These are phyloP conservation scores for Dothideomycetes sp. DNA, from an alignment of 2,329 filamentous ascomycete species.

Conservation along the genomic window DNA sequence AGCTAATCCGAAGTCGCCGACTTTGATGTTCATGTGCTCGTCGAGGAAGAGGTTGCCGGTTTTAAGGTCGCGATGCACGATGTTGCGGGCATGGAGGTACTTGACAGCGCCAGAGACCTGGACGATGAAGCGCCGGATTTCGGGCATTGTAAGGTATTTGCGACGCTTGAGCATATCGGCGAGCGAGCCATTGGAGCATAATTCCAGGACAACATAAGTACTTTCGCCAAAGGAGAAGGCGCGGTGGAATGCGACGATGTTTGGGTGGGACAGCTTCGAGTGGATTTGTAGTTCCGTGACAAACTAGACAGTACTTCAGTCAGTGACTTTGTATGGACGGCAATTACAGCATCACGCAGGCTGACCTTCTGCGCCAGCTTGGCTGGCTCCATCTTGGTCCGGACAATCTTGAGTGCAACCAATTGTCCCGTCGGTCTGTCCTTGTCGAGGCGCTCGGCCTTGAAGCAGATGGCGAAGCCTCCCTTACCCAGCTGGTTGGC, in stretches of 20 bases:
- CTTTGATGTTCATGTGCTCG: slow-evolving; percentile 90
- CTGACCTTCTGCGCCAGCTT: slow-evolving; percentile 76
- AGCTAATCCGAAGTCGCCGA: slow-evolving; percentile 92
- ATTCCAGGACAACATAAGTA: slow-evolving; percentile 87
- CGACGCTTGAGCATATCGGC: slow-evolving; percentile 96
- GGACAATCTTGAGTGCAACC: slow-evolving; percentile 73
- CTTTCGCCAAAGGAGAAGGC: slow-evolving; percentile 83
- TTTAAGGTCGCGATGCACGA: slow-evolving; percentile 93
- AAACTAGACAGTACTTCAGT: slow-evolving; percentile 37
- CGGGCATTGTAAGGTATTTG: slow-evolving; percentile 81
- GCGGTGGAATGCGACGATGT: slow-evolving; percentile 90
- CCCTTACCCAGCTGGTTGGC: slow-evolving; percentile 68
- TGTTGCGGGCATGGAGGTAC: slow-evolving; percentile 90
- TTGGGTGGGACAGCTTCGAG: slow-evolving; percentile 91
- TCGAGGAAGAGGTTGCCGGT: slow-evolving; percentile 98
- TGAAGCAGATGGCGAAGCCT: slow-evolving; percentile 73
- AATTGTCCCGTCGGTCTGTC: slow-evolving; percentile 49
- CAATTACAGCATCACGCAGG: not conserved
- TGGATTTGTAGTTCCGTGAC: slow-evolving; percentile 88
- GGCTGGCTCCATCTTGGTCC: slow-evolving; percentile 63
- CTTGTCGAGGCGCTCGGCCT: slow-evolving; percentile 51
- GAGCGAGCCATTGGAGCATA: slow-evolving; percentile 90
- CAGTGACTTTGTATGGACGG: not conserved
- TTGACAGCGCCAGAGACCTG: slow-evolving; percentile 96
- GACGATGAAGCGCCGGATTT: slow-evolving; percentile 86